These are phyloP conservation scores for Paradendryphiella salina DNA, from an alignment of 2,329 filamentous ascomycete genomes.

Conservation along the genomic window DNA sequence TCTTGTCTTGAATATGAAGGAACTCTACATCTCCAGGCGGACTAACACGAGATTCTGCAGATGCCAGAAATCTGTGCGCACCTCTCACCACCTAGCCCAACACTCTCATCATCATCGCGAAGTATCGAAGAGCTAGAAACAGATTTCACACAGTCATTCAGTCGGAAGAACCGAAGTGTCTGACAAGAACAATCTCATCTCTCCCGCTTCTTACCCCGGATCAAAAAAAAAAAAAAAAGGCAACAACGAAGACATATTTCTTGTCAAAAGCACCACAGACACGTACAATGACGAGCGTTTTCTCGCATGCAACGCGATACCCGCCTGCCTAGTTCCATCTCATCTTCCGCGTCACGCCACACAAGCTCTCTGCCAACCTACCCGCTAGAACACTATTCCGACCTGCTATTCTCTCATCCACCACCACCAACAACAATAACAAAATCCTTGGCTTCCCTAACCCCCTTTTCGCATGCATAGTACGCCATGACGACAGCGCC, in stretches of 20 bases:
- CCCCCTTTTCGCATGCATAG: neutral
- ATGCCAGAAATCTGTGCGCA: slow-evolving; percentile 34
- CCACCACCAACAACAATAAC: neutral
- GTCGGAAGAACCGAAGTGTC: slow-evolving; percentile 13
- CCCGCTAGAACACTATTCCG: too few relatives aligned
- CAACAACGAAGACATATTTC: too few relatives aligned
- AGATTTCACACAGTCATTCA: slow-evolving; percentile 35
- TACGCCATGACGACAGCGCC: neutral
- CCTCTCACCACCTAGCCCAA: slow-evolving; percentile 16
- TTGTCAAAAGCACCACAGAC: too few relatives aligned
- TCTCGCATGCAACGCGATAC: too few relatives aligned
- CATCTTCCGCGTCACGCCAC: too few relatives aligned
- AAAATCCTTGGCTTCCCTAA: neutral
- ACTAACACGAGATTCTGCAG: slow-evolving; percentile 16
- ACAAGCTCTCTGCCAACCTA: too few relatives aligned
- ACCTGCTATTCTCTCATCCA: too few relatives aligned
- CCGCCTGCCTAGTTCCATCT: too few relatives aligned
- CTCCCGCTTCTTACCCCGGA: neutral
- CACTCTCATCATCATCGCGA: slow-evolving; percentile 11
- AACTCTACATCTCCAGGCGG: neutral
- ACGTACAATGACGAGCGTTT: too few relatives aligned
- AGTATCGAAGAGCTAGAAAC: slow-evolving; percentile 27
- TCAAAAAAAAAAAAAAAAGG: too few relatives aligned
- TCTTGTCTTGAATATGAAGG: neutral
- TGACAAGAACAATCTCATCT: neutral